Conservation (phyloP, 1,284 basidiomycete species). For the Moesziomyces antarcticus region DNA sequence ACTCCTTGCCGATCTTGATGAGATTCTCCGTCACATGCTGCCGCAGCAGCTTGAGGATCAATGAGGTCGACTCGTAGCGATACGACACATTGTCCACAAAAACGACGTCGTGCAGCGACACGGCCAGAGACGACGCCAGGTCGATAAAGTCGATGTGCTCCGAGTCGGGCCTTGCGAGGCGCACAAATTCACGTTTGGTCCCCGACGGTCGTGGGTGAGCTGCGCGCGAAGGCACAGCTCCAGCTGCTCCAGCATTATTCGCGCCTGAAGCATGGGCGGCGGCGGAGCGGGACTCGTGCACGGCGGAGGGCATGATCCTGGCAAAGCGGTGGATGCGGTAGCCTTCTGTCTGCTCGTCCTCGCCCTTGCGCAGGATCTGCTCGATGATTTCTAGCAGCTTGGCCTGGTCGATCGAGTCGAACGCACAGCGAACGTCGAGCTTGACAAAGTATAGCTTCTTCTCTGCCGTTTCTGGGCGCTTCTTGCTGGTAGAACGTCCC, state of each 20-base stretch:
- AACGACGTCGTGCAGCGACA: conserved; percentile 78
- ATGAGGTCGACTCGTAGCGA: conserved; percentile 72
- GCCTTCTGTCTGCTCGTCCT: conserved; percentile 18
- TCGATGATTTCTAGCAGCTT: conserved; percentile 83
- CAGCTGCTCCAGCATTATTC: no score
- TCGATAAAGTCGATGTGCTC: conserved; percentile 79
- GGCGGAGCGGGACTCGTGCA: not conserved
- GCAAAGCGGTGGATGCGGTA: conserved; percentile 61
- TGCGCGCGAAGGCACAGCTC: no score
- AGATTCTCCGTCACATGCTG: conserved; percentile 92
- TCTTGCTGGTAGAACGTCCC: not conserved
- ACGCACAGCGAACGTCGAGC: conserved; percentile 92
- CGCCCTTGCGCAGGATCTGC: conserved; percentile 69
- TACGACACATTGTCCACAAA: conserved; percentile 86
- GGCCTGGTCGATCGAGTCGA: conserved; percentile 93
- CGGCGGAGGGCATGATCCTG: conserved; percentile 39
- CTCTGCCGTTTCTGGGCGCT: not conserved
- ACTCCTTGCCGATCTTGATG: conserved; percentile 75
- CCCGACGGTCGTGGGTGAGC: not conserved
- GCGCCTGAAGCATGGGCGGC: no score
- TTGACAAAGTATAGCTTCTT: conserved; percentile 84
- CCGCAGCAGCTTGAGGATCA: conserved; percentile 79
- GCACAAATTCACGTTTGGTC: conserved; percentile 36
- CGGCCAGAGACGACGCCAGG: conserved; percentile 71
- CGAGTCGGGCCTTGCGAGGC: conserved; percentile 70